Evolutionary conservation across 1,284 basidiomycete species (phyloP).

Genomic region (Farysia itapuensis): DNA sequence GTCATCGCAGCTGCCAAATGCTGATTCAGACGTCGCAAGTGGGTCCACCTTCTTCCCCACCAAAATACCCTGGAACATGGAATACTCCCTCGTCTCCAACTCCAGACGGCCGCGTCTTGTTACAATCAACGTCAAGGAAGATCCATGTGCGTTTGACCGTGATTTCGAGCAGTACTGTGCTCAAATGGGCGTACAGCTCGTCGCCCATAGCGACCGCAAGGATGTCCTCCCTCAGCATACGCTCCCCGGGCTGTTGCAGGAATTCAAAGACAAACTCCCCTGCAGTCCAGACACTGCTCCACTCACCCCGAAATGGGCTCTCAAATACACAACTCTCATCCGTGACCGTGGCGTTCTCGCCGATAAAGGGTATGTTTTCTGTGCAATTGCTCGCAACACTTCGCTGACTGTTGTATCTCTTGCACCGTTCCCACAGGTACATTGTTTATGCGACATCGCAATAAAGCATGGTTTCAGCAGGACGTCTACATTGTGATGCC

Average conservation of each 20-base stretch:
- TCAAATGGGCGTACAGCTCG: conserved; percentile 32
- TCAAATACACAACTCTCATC: conserved; percentile 51
- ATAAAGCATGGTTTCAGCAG: too few species aligned
- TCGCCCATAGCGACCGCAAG: conserved; percentile 37
- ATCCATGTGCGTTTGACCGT: conserved; percentile 36
- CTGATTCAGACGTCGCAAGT: conserved; percentile 4
- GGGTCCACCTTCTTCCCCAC: not conserved
- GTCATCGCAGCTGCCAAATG: conserved; percentile 3
- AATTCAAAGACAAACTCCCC: conserved; percentile 39
- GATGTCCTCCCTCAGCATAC: conserved; percentile 40
- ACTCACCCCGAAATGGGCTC: conserved; percentile 35
- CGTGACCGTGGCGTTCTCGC: conserved; percentile 47
- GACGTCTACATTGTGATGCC: too few species aligned
- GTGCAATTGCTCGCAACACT: not conserved
- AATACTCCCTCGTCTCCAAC: conserved; percentile 17
- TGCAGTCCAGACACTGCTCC: conserved; percentile 2
- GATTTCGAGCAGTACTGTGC: conserved; percentile 38
- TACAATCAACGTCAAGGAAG: conserved; percentile 45
- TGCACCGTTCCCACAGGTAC: too few species aligned
- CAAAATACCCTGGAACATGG: conserved; percentile 19
- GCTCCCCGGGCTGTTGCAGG: conserved; percentile 36
- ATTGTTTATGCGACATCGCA: conserved; percentile 26
- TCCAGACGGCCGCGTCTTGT: conserved; percentile 32
- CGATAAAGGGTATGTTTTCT: conserved; percentile 37
- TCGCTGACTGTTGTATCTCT: not conserved